Conservation (phyloP, 139 green algal species). For the Haematococcus lacustris region DNA sequence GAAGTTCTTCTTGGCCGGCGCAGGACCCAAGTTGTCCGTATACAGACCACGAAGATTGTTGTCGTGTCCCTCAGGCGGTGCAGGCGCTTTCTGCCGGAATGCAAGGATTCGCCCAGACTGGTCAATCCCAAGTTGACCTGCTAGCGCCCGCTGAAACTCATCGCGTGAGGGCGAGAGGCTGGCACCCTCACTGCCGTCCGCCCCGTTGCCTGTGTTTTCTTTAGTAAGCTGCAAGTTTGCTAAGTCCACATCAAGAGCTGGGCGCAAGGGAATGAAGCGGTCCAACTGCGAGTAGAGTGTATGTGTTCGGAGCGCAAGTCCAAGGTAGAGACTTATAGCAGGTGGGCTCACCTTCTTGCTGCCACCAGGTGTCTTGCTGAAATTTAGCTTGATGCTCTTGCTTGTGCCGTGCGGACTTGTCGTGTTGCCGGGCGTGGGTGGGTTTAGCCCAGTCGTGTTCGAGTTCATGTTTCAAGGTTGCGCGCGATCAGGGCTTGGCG, state of each 20-base stretch:
- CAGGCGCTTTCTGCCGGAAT: conserved; percentile 93
- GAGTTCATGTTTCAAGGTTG: too few relatives aligned
- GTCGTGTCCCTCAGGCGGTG: conserved; percentile 65
- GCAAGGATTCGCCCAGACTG: conserved; percentile 70
- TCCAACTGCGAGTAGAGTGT: conserved; percentile 61
- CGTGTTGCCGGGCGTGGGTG: too few relatives aligned
- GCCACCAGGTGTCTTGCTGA: background rate
- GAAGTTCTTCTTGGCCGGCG: conserved; percentile 59
- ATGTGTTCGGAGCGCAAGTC: too few relatives aligned
- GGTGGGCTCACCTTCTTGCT: background rate
- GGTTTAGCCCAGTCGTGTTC: too few relatives aligned
- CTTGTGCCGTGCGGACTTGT: background rate
- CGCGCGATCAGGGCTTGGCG: too few relatives aligned
- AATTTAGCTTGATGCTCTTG: background rate
- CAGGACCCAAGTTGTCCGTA: conserved; percentile 56
- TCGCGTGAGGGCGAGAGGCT: conserved; percentile 21
- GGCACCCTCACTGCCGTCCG: background rate
- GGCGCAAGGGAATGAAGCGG: conserved; percentile 87
- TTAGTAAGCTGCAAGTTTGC: conserved; percentile 71
- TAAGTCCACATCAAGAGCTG: conserved; percentile 75
- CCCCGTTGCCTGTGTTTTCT: conserved; percentile 34
- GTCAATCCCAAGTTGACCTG: conserved; percentile 19
- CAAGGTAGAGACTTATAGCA: background rate
- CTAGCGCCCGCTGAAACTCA: conserved; percentile 80
- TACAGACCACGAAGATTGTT: conserved; percentile 68